A percentile compares a stretch with the other conserved stretches of the same genome.
phyloP scores from a whole-genome alignment of 2,329 filamentous ascomycete species.

The Xylariaceae sp. region DNA sequence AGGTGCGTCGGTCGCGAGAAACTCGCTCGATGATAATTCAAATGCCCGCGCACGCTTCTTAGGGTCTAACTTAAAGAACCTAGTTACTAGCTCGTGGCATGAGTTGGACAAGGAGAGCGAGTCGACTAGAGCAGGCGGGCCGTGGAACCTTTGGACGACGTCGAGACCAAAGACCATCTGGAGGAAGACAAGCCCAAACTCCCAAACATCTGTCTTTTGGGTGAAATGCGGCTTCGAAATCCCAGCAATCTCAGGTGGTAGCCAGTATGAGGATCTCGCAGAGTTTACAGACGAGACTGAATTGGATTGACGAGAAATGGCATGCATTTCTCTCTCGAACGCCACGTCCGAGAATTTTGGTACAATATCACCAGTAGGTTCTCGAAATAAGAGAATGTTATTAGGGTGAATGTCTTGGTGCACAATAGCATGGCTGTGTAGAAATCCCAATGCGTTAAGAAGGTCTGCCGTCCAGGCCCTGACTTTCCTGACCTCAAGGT shows the following conservation, averaged over 20 bases:
- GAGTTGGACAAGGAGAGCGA: conserved; percentile 68
- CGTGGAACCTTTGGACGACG: conserved; percentile 71
- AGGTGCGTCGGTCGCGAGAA: conserved; percentile 61
- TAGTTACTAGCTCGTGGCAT: conserved; percentile 73
- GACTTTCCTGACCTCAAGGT: conserved; percentile 68
- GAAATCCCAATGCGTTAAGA: conserved; percentile 80
- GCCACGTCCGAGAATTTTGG: conserved; percentile 72
- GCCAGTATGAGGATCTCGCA: conserved; percentile 76
- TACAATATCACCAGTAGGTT: conserved; percentile 62
- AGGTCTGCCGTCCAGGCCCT: conserved; percentile 90
- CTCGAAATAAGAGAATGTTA: conserved; percentile 75
- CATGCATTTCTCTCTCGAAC: conserved; percentile 66
- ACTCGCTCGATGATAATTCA: conserved; percentile 61
- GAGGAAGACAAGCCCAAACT: conserved; percentile 83
- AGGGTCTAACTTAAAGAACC: conserved; percentile 79
- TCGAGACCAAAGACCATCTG: conserved; percentile 92
- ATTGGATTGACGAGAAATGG: conserved; percentile 51
- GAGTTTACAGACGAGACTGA: conserved; percentile 51
- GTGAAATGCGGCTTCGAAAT: conserved; percentile 60
- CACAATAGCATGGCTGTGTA: conserved; percentile 78
- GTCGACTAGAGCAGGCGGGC: conserved; percentile 69
- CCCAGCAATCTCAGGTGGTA: conserved; percentile 70
- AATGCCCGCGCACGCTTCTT: conserved; percentile 85
- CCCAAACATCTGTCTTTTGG: conserved; percentile 89
- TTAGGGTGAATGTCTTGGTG: conserved; percentile 79